Evolutionary conservation across 495 filamentous ascomycete species (phyloP).

Genomic region (Rostrohypoxylon terebratum): DNA sequence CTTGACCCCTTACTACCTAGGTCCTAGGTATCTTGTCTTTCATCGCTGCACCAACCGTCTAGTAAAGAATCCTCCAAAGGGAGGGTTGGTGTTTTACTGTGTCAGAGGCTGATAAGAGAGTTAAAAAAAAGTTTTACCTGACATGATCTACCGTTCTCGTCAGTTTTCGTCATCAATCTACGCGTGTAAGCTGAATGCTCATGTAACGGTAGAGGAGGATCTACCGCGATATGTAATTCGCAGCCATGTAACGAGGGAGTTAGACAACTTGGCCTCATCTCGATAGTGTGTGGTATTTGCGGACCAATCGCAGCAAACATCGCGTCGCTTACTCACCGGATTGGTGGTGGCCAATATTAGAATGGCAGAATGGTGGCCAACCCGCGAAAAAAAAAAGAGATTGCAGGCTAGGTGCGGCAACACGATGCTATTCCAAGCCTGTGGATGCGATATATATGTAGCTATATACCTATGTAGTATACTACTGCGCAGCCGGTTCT

Average conservation of each 20-base stretch:
- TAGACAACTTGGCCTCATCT: conserved; percentile 20
- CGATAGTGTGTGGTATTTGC: conserved; percentile 19
- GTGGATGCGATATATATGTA: conserved; percentile 20
- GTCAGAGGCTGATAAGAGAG: neutral
- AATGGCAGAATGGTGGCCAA: conserved; percentile 26
- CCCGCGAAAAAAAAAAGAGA: conserved; percentile 24
- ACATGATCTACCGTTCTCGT: conserved; percentile 12
- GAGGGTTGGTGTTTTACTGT: neutral
- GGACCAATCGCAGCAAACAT: conserved; percentile 19
- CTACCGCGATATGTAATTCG: conserved; percentile 8
- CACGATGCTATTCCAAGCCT: conserved; percentile 29
- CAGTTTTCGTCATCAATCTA: conserved; percentile 16
- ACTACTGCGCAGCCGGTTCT: conserved; percentile 7
- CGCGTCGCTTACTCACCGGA: conserved; percentile 28
- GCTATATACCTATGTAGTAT: conserved; percentile 1
- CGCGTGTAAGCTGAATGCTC: conserved; percentile 10
- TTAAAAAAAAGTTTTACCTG: conserved; percentile 3
- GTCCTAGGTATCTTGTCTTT: conserved; percentile 1
- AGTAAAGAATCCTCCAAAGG: neutral
- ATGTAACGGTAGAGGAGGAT: conserved; percentile 10
- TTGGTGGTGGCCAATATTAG: conserved; percentile 31
- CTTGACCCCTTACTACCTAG: neutral
- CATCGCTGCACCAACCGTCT: neutral
- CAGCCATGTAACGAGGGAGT: neutral
- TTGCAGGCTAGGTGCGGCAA: conserved; percentile 14